Evolutionary conservation across 331 rosid genomes (phyloP), one percentile per base, ranked within the genome.

Genomic region (Dryas integrifolia): DNA sequence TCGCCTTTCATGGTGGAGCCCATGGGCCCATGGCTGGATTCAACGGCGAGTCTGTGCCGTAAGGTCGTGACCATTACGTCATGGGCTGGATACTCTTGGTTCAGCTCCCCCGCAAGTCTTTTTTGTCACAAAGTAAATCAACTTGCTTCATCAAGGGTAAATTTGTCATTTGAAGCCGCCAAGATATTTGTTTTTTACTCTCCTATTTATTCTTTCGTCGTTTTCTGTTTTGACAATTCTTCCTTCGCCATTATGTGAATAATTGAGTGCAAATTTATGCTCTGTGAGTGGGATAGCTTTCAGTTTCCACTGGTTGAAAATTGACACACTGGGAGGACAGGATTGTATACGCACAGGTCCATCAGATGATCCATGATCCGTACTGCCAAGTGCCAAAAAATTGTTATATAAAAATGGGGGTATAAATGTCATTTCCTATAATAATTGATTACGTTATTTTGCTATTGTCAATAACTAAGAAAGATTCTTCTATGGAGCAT

Each of bases 51-150:
- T 38, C n/a, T 24, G 41, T 30, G 35, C 35, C 35, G 35, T 30
- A 11, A 39, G n/a, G 79, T 81, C 81, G 75, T 35, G 5, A 30
- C 72, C 80, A 6, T 1, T 10, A 56, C 76, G 67, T 35, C 48
- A 16, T 5, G 6, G 21, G 35, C 21, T 14, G 69, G 45, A 40
- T 12, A 74, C 6, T 35, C 43, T 53, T 47, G 78, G 76, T 24
- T 69, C 49, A 16, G 75, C 70, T 45, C n/a, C 24, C 74, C 26
- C 1, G 5, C 3, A 9, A 3, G 12, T 45, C 45, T 47, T 47
- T 0, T 4, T 58, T 40, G 69, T 46, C 61, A 12, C 55, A 0
- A 4, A 5, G 8, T 6, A 26, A 1, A 6, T 9, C 52, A 15
- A 73, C 59, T 73, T 52, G 68, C 41, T 71, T 6, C 18, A 6